Percentiles rank a stretch among this genome's conserved stretches.
Evolutionary conservation across 2,329 filamentous ascomycete genomes (phyloP).

Genomic region (Grosmannia clavigera): DNA sequence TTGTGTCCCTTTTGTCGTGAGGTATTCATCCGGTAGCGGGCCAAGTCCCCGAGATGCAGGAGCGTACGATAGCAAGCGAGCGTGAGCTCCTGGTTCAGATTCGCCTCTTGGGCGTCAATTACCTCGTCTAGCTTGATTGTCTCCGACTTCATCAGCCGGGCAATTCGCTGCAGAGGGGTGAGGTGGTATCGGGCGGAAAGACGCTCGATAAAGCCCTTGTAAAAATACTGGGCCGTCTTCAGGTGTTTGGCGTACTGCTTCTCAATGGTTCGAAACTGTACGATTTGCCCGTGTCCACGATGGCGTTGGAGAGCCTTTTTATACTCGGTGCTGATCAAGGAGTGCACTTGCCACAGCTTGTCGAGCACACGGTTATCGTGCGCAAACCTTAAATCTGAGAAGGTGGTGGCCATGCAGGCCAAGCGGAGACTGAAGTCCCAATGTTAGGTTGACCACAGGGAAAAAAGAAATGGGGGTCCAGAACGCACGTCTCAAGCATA

Average conservation of each 20-base stretch:
- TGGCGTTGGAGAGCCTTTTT: conserved; percentile 53
- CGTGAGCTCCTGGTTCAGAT: conserved; percentile 48
- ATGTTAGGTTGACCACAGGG: neutral
- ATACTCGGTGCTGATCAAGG: conserved; percentile 66
- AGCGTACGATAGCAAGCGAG: conserved; percentile 71
- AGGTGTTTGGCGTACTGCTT: conserved; percentile 76
- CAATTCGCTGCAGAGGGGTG: conserved; percentile 27
- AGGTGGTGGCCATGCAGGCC: conserved; percentile 59
- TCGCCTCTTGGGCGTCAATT: conserved; percentile 30
- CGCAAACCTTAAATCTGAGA: conserved; percentile 58
- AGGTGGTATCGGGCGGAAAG: conserved; percentile 48
- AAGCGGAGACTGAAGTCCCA: conserved; percentile 47
- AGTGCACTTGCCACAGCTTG: conserved; percentile 68
- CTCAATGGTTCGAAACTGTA: conserved; percentile 63
- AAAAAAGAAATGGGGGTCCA: neutral
- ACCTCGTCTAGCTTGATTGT: conserved; percentile 14
- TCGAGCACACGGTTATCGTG: conserved; percentile 52
- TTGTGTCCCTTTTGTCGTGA: conserved; percentile 60
- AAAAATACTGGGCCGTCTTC: conserved; percentile 78
- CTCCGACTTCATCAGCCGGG: conserved; percentile 28
- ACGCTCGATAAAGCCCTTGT: conserved; percentile 71
- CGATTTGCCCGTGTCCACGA: conserved; percentile 36
- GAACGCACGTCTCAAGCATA: conserved; percentile 7
- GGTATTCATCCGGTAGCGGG: conserved; percentile 64
- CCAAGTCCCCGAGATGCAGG: conserved; percentile 79